These are phyloP conservation scores for Pyrenula aspistea DNA, from an alignment of 495 filamentous ascomycete species.

Conservation along the genomic window DNA sequence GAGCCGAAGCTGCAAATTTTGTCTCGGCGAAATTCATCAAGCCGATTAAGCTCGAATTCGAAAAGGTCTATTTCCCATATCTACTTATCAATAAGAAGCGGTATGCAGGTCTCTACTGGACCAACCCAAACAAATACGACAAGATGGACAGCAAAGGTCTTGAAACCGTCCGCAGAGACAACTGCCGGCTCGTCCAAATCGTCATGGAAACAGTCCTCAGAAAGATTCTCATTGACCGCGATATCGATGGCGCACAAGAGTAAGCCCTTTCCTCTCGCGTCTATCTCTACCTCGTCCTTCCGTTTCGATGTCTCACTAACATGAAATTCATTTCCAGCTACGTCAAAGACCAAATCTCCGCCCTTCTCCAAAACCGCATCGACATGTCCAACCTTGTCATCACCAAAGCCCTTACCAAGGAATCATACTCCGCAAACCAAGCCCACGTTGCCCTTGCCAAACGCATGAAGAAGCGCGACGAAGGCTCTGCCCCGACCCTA, in stretches of 20 bases:
- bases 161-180: conserved; percentile 93
- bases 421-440: conserved; percentile 75
- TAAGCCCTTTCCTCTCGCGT: conserved; percentile 32
- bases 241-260: conserved; percentile 85
- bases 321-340: conserved; percentile 44
- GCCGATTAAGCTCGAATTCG: conserved; percentile 98
- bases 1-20: conserved; percentile 73
- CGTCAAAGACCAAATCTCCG: conserved; percentile 91
- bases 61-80: conserved; percentile 98
- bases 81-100: conserved; percentile 99
- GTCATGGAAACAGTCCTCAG: conserved; percentile 94
- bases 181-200: conserved; percentile 87
- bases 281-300: neutral
- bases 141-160: conserved; percentile 99
- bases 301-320: neutral
- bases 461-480: conserved; percentile 92
- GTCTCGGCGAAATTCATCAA: conserved; percentile 88
- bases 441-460: conserved; percentile 90
- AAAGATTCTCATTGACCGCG: conserved; percentile 89
- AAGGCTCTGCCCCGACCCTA: conserved; percentile 84
- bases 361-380: conserved; percentile 91
- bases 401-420: conserved; percentile 88
- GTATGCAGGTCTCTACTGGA: conserved; percentile 96
- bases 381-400: conserved; percentile 99
- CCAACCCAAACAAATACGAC: conserved; percentile 84